These are phyloP conservation scores for Phytopythium kandeliae DNA, from an alignment of 352 stramenopile species.

Conservation along the genomic window DNA sequence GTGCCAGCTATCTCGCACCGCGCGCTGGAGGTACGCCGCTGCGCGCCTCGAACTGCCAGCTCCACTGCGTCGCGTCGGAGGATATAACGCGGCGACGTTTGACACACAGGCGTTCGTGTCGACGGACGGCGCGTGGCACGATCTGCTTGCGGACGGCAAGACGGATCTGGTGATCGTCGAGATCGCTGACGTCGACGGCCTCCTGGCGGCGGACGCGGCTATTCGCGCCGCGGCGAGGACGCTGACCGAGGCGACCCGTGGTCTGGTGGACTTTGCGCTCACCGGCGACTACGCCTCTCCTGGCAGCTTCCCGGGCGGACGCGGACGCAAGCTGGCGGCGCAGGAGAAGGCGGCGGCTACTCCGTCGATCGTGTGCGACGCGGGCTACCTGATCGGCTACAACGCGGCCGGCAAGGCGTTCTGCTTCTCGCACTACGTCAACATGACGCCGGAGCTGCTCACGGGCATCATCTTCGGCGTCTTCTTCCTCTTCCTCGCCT, in stretches of 20 bases:
- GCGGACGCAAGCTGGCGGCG: conserved; percentile 26
- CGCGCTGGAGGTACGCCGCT: conserved; percentile 1
- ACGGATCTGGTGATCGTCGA: conserved; percentile 64
- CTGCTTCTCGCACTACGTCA: conserved; percentile 84
- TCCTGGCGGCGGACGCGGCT: conserved; percentile 31
- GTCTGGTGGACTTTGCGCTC: conserved; percentile 54
- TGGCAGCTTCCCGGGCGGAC: conserved; percentile 17
- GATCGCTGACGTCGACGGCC: conserved; percentile 22
- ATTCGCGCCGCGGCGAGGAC: conserved; percentile 33
- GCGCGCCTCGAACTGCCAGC: no score
- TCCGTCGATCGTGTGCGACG: conserved; percentile 44
- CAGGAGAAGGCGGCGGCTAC: conserved; percentile 15
- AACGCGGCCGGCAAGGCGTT: conserved; percentile 54
- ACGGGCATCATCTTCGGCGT: conserved; percentile 69
- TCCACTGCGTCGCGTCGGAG: no score
- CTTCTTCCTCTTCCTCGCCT: conserved; percentile 78
- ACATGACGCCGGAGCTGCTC: conserved; percentile 76
- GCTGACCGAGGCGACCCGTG: conserved; percentile 26
- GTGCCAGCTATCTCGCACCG: conserved; percentile 9
- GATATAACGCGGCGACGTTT: no score
- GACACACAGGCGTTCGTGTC: conserved; percentile 24
- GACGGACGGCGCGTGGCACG: conserved; percentile 3
- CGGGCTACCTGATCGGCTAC: conserved; percentile 53
- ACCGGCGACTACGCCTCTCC: conserved; percentile 41
- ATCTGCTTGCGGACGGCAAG: conserved; percentile 42